A percentile compares a stretch with the other conserved stretches of the same genome.
Conservation (phyloP, 1,284 basidiomycete genomes). For the Sporisorium sorghi region DNA sequence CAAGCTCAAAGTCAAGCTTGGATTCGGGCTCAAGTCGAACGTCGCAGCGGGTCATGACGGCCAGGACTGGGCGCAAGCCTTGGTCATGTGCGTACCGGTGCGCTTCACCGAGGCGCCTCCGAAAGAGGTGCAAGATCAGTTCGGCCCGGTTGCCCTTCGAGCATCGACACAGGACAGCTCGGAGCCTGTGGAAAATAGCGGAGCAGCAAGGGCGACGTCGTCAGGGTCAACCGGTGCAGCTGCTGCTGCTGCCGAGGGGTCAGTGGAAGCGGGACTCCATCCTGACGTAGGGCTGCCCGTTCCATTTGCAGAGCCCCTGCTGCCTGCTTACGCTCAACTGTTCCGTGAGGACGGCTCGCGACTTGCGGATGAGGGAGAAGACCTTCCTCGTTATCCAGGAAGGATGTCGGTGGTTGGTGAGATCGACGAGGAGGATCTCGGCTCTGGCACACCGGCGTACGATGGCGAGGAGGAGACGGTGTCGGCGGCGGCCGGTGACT, state of each 20-base stretch:
- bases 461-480: neutral
- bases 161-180: neutral
- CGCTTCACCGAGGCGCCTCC: constrained; percentile 68
- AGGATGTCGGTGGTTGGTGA: constrained; percentile 53
- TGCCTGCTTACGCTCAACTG: constrained; percentile 67
- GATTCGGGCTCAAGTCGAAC: constrained; percentile 60
- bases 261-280: neutral
- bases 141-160: constrained; percentile 39
- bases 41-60: constrained; percentile 29
- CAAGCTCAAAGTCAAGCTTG: constrained; percentile 69
- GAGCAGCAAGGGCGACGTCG: neutral
- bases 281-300: constrained; percentile 6
- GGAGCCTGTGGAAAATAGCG: neutral
- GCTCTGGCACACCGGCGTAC: neutral
- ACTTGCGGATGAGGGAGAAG: constrained; percentile 66
- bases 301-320: constrained; percentile 44
- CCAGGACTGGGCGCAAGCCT: constrained; percentile 62
- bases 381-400: constrained; percentile 65
- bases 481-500: neutral
- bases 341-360: constrained; percentile 68
- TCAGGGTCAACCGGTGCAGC: neutral
- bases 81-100: constrained; percentile 68
- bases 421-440: constrained; percentile 37
- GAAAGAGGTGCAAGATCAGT: constrained; percentile 64
- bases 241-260: neutral